Evolutionary conservation across 2,329 filamentous ascomycete species (phyloP).

Genomic region (Chaetomium strumarium): DNA sequence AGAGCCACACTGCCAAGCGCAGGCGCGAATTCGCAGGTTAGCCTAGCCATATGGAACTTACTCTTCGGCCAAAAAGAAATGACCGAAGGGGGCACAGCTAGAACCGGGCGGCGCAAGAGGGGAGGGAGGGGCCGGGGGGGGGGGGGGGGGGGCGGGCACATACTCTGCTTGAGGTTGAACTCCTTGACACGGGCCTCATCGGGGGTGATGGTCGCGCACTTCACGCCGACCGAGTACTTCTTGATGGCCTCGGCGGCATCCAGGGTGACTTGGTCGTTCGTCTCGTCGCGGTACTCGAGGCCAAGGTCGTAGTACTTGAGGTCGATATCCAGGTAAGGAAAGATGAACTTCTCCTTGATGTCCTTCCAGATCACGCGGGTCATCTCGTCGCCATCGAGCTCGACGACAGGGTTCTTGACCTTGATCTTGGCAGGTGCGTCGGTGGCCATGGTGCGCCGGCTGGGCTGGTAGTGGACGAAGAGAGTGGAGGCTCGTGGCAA

Average conservation of each 20-base stretch:
- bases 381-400: conserved; percentile 95
- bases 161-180: conserved; percentile 98
- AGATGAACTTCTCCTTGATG: conserved; percentile 99
- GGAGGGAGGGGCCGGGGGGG: neutral
- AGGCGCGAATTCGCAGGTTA: conserved; percentile 6
- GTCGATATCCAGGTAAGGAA: conserved; percentile 92
- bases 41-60: neutral
- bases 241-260: conserved; percentile 97
- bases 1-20: conserved; percentile 75
- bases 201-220: conserved; percentile 98
- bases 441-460: conserved; percentile 47
- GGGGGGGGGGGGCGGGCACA: conserved; percentile 35
- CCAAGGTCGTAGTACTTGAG: conserved; percentile 98
- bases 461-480: conserved; percentile 30
- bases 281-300: conserved; percentile 90
- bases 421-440: conserved; percentile 73
- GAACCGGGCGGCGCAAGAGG: neutral
- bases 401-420: conserved; percentile 98
- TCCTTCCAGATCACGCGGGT: conserved; percentile 98
- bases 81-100: neutral
- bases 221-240: conserved; percentile 98
- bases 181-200: conserved; percentile 95
- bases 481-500: conserved; percentile 24
- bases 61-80: neutral
- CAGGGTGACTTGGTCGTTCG: conserved; percentile 90